Evolutionary conservation across 2,329 filamentous ascomycete genomes (phyloP), one percentile per base, ranked within the genome.

Genomic region (Phoma sp.): DNA sequence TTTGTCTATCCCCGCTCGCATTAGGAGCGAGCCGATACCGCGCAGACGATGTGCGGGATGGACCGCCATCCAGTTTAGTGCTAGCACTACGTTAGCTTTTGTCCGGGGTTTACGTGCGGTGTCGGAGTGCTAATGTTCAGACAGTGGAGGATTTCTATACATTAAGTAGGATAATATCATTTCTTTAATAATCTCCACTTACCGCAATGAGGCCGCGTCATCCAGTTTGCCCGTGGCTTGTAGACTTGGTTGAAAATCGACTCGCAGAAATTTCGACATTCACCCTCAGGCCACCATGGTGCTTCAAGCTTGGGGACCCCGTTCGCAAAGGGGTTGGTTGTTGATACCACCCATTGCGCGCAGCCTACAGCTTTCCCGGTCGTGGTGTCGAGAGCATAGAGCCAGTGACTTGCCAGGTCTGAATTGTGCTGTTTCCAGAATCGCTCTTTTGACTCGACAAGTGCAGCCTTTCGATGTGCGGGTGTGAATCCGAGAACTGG

Each of bases 41-140:
- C 64, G 67, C 7, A 68, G 65, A 32, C 75, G 74, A 58, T 76
- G 64, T 12, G 64, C 42, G 7, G 74, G 73, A 47, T 66, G 52
- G n/a, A 74, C 70, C 11, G 68, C 65, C 67, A 74, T 70, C 71
- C 71, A 74, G 39, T 73, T 73, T 18, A 73, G 65, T 39, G 69
- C 71, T 74, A 38, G 33, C 34, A 40, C 37, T 26, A 38, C 34
- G 56, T 67, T 32, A 67, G 63, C 49, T 32, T 29, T 12, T 26
- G 36, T 38, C 37, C 28, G 20, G n/a, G n/a, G 34, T 54, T 49
- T n/a, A 28, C 23, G 30, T 49, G 51, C 51, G 51, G 51, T 54
- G 20, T 54, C 51, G 51, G 51, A 45, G 21, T 23, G 28, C 17
- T 40, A 37, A 40, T 42, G 15, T 25, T 37, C 28, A 43, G 32